Base-by-base conservation (phyloP, 148 eudicot species). In the Heliosperma pusillum region DNA sequence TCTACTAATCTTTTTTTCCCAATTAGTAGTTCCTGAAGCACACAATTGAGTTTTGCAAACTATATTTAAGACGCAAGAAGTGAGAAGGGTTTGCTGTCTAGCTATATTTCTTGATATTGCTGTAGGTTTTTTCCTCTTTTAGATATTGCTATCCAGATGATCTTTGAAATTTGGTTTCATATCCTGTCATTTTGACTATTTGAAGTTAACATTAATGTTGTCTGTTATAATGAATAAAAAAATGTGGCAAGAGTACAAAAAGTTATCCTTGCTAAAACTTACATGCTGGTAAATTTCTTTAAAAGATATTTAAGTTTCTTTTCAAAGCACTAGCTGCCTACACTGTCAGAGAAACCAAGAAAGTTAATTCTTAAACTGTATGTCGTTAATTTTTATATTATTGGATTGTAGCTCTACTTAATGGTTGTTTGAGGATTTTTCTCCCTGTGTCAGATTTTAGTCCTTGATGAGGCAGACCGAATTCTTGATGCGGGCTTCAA, bases 391-490 rank as follows among this genome's bases (percentile, higher is more conserved):
- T 59, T 52, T 78, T 60, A 36, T 30, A 47, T 8, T 21, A 4
- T 45, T 19, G 27, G 69, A 45, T 33, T 27, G 53, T 30, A 25
- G 26, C 66, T 59, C 15, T 61, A 42, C 60, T 19, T 62, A 42
- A 27, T 69, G 58, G 66, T 82, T 80, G 76, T 82, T 76, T 73
- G 86, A 82, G 70, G 77, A 24, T 76, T 80, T 80, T 78, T 68
- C 78, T 80, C 84, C 67, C 81, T 73, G 82, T 58, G 78, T 83
- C 97, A 94, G 98, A 84, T 91, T 26, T 78, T 94, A 76, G 97
- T 94, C 64, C 97, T 94, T 72, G 98, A 94, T 60, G 97, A 94
- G 87, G 98, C 97, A 80, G 98, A 94, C 81, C 90, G 98, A 58
- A 90, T 94, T 74, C 98, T 94, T 73, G 98, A 94, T 83, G 80